Evolutionary conservation across 2,329 filamentous ascomycete species (phyloP), one percentile per base, ranked within the genome.

Genomic region (Fusarium liriodendri): DNA sequence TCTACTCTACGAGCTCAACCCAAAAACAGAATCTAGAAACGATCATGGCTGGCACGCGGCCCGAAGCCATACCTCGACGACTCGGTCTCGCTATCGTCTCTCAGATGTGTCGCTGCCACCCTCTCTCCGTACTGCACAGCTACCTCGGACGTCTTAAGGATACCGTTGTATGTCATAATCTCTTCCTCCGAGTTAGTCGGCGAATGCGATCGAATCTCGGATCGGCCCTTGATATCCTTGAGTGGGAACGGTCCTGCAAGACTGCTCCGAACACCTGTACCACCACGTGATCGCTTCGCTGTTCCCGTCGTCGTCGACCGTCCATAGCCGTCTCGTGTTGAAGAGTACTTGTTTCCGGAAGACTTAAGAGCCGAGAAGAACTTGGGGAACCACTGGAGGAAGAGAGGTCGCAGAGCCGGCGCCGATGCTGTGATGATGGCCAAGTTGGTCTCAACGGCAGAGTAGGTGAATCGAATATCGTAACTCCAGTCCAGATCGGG

Each of bases 101-200:
- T 40, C 35, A 58, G 18, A 27, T 66, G 64, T 11, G 37, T n/a
- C 32, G 35, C 16, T 2, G 29, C 38, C 32, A 25, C 16, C 8
- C 32, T 59, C 10, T 75, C 62, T 1, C 58, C 66, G 8, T 75
- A 70, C 20, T 69, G 59, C 29, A 75, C 71, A 2, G 64, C 64
- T 6, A 75, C 69, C 16, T 74, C 73, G 8, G 73, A 72, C 10
- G 82, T 83, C 40, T 82, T 77, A 59, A 84, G 73, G 37, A 84
- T 84, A 37, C 82, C 82, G 55, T 83, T 81, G 69, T 83, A 81
- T 5, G 81, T 80, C 79, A 84, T 82, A 45, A 83, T 84, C 67
- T 83, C 82, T 70, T 84, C 82, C 70, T 84, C 80, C 18, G 79
- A 82, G 2, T 78, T 79, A 6, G 77, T 80, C 3, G 82, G 80